phyloP scores from a whole-genome alignment of 2,329 filamentous ascomycete genomes.

The Neurospora crassa region DNA sequence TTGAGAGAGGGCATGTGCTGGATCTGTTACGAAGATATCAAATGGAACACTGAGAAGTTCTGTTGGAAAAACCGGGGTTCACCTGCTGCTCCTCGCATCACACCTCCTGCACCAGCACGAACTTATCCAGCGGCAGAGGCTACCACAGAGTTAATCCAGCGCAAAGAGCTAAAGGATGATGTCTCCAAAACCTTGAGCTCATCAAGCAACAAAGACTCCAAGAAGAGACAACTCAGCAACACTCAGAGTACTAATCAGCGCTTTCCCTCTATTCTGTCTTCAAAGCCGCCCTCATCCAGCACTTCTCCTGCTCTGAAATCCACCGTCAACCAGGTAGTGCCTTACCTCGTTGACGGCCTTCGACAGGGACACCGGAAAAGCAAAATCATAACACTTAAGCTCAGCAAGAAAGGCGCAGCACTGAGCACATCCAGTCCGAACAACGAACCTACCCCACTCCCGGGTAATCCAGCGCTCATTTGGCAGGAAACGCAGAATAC shows the following conservation, averaged over 20 bases:
- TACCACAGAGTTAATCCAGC: background rate
- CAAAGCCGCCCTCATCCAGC: background rate
- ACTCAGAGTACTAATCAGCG: background rate
- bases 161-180: background rate
- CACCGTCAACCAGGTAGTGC: background rate
- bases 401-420: accelerated
- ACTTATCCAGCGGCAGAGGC: background rate
- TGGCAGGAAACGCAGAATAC: background rate
- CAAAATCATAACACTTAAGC: background rate
- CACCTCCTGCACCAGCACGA: background rate
- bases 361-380: background rate
- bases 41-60: background rate
- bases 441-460: background rate
- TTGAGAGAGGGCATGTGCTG: background rate
- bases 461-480: background rate
- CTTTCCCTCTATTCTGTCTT: background rate
- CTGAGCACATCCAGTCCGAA: background rate
- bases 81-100: background rate
- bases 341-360: background rate
- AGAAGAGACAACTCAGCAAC: background rate
- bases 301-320: background rate
- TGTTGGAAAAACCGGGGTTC: background rate
- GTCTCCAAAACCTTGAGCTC: background rate
- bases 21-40: background rate
- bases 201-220: background rate